These are phyloP conservation scores for Apiospora sp. DNA, from an alignment of 2,329 filamentous ascomycete genomes.

Conservation along the genomic window DNA sequence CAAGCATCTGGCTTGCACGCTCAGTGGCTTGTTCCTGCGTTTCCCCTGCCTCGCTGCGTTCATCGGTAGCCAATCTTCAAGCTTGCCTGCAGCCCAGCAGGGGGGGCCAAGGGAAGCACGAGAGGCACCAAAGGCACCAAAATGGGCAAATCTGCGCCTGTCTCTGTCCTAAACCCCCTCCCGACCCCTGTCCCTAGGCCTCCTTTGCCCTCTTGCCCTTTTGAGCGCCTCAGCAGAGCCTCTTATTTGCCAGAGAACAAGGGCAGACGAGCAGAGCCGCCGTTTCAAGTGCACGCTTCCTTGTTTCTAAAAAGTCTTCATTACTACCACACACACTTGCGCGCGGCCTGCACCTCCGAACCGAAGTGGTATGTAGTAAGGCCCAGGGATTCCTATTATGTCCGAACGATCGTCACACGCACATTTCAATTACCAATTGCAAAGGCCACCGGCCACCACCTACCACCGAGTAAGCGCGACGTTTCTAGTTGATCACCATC, in stretches of 20 bases:
- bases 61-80: neutral
- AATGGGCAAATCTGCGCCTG: neutral
- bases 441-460: neutral
- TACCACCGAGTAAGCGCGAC: neutral
- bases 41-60: neutral
- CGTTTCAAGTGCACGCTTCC: slow-evolving; percentile 21
- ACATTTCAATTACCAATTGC: neutral
- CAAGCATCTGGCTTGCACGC: neutral
- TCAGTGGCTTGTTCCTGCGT: neutral
- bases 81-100: neutral
- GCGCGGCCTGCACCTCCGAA: neutral
- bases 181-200: neutral
- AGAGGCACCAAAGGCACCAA: neutral
- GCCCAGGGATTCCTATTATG: neutral
- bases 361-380: slow-evolving; percentile 11
- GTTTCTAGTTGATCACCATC: slow-evolving; percentile 4
- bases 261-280: slow-evolving; percentile 17
- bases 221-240: slow-evolving; percentile 2
- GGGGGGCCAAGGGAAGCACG: neutral
- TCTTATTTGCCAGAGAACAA: slow-evolving; percentile 7
- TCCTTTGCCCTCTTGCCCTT: neutral
- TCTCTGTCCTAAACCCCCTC: neutral
- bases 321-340: slow-evolving; percentile 12
- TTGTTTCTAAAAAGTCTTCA: slow-evolving; percentile 17
- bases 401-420: neutral